phyloP scores from a whole-genome alignment of 2,329 filamentous ascomycete genomes.

The Ophiostoma australiae region DNA sequence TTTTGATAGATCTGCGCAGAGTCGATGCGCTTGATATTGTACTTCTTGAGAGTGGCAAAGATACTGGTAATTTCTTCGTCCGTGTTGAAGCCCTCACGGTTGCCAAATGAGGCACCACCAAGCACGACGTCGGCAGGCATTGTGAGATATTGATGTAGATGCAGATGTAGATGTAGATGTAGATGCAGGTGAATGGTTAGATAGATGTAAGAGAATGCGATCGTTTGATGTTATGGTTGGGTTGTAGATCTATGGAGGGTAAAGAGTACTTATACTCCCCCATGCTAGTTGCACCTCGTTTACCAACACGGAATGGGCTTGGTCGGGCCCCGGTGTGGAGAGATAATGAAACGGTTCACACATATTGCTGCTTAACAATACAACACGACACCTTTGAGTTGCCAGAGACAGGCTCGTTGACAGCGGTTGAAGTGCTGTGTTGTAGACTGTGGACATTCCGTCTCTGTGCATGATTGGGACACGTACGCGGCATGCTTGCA shows the following conservation, averaged over 20 bases:
- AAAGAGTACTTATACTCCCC: neutral
- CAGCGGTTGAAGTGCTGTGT: neutral
- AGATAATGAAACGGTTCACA: neutral
- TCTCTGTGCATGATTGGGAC: neutral
- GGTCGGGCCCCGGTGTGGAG: neutral
- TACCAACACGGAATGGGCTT: neutral
- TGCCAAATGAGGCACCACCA: neutral
- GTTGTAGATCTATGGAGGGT: neutral
- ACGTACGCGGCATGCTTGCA: neutral
- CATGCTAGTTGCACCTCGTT: no score
- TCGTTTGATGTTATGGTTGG: neutral
- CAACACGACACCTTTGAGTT: neutral
- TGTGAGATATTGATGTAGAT: neutral
- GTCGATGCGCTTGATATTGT: neutral
- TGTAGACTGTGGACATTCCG: neutral
- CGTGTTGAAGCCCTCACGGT: neutral
- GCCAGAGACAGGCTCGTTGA: neutral
- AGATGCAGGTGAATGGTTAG: no score
- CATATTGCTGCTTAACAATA: neutral
- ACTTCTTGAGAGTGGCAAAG: neutral
- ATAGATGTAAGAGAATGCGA: neutral
- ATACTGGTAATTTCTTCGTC: neutral
- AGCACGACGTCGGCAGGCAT: neutral
- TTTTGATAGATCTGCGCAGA: slow-evolving; percentile 25
- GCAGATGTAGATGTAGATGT: no score